These are phyloP conservation scores for Schwanniomyces vanrijiae DNA, from an alignment of 805 yeast species.

Conservation along the genomic window DNA sequence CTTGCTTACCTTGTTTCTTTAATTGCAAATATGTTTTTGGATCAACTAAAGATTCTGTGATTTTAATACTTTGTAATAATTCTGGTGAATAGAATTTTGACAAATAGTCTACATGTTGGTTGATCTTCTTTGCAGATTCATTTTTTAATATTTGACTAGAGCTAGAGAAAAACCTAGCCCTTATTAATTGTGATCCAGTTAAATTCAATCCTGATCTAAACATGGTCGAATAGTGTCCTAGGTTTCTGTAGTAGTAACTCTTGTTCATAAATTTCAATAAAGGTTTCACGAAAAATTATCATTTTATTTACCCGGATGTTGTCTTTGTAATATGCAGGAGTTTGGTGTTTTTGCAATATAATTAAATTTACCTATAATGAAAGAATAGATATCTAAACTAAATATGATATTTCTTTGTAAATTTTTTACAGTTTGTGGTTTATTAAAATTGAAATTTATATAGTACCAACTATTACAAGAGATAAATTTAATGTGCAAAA, in stretches of 20 bases:
- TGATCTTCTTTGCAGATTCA: conserved; percentile 15
- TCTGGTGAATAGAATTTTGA: conserved; percentile 80
- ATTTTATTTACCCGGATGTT: not conserved
- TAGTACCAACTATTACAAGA: too few species aligned
- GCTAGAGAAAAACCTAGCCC: conserved; percentile 7
- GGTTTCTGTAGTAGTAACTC: not conserved
- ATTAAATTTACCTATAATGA: too few species aligned
- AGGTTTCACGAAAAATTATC: not conserved
- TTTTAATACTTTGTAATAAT: conserved; percentile 74
- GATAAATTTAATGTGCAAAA: too few species aligned
- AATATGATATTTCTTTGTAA: too few species aligned
- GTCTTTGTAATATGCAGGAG: not conserved
- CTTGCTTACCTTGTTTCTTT: conserved; percentile 29
- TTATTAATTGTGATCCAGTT: not conserved
- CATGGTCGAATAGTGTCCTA: conserved; percentile 1
- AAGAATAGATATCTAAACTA: too few species aligned
- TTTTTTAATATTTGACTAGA: conserved; percentile 1
- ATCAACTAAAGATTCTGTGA: conserved; percentile 73
- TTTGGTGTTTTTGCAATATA: not conserved
- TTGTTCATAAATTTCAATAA: not conserved
- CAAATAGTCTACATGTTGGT: conserved; percentile 54
- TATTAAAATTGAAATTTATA: too few species aligned
- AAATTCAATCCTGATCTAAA: conserved; percentile 2
- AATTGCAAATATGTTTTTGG: conserved; percentile 57
- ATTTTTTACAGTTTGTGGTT: too few species aligned